Evolutionary conservation across 768 basidiomycete genomes (phyloP), one percentile per base, ranked within the genome.

Genomic region (Chalciporus piperatus): DNA sequence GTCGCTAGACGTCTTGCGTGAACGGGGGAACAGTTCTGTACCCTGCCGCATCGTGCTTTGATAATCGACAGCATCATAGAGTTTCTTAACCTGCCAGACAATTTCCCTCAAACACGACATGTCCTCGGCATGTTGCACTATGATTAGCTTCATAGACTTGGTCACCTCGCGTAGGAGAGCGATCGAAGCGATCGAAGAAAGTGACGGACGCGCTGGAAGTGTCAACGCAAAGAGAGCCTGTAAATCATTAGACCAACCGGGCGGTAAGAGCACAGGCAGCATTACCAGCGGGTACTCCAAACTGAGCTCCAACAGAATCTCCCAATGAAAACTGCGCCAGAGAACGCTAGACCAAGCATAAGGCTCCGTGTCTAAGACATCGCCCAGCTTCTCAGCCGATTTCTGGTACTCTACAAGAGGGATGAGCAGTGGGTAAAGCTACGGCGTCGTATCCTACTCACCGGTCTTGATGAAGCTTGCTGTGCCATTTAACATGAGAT

Each of bases 401-500:
- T 60, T 52, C 25, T 51, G 50, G 50, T 72, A 78, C 58, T 78
- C 78, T 79, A 32, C 7, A 22, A 44, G 22, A 6, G 2, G 19
- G 20, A 25, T 61, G 14, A 45, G 22, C 22, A 22, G 22, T 2
- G 22, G 22, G 22, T 22, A n/a, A n/a, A n/a, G n/a, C n/a, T 22
- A 22, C 22, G 22, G 22, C 4, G 2, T 22, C 22, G n/a, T 2
- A 0, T 3, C 3, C 7, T 16, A 20, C 54, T 37, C 51, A 74
- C 77, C 74, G 19, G 61, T 42, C 16, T 51, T 52, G 5, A 79
- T 54, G 32, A 54, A 63, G 22, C 59, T 56, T 6, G 59, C 50
- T 7, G 71, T 49, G 2, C 72, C 75, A 48, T 78, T 77, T 25
- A 73, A 69, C 12, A 67, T 48, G 6, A 79, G 42, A 17, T 70